Base-by-base conservation (phyloP, 2,329 filamentous ascomycete genomes). In the Penicillium sp. region DNA sequence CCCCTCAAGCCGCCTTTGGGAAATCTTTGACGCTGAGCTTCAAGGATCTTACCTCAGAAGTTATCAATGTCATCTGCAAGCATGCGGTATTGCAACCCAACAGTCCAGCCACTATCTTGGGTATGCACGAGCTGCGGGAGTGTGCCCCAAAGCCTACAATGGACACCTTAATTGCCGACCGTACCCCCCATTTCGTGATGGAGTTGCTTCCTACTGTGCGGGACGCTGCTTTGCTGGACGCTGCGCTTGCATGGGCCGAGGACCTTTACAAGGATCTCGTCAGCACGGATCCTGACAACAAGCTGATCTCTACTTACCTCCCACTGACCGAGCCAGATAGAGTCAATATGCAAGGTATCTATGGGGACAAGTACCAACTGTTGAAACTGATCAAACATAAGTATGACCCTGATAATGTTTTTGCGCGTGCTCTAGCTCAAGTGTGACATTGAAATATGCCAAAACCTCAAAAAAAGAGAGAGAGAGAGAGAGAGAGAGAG, bases 381-480 rank as follows among this genome's bases (percentile, higher is more conserved):
- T 18, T 64, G 10, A 40, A 59, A 29, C 40, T 11, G 18, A 50
- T 73, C 40, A 73, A 77, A 57, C 62, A 60, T 50, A 62, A 68
- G 41, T 71, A 72, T 44, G 73, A 76, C 40, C 68, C 72, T 0
- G 52, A 66, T 4, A 72, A 75, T 54, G 63, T 72, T 1, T 77
- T 76, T 53, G 71, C 64, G 3, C 48, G 50, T 47, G 36, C 55
- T 5, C 14, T 61, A 7, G 43, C 53, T 16, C 45, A 45, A 21
- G 36, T 47, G 4, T 54, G 38, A 47, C 24, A 27, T 42, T n/a
- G 14, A 42, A 14, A 21, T 9, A 43, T 36, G 11, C 34, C n/a
- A 13, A n/a, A n/a, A n/a, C 7, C 6, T 36, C 7, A n/a, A 7
- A n/a, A n/a, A 36, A 2, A 18, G 18, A 18, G 18, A 18, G 18